Conservation (phyloP, 352 stramenopile genomes). For the Thraustotheca clavata region DNA sequence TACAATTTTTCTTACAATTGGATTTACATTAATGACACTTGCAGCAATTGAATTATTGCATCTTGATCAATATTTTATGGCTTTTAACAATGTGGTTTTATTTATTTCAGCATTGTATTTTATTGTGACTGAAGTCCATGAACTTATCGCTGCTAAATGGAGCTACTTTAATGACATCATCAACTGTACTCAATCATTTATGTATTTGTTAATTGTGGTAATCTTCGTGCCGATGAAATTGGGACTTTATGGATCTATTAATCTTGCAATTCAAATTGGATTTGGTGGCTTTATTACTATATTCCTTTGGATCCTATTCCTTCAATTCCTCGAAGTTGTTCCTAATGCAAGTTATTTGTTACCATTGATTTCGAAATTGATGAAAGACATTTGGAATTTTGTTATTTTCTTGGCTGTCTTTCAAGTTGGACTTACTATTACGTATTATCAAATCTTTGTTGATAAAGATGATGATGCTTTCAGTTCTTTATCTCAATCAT, state of each 20-base stretch:
- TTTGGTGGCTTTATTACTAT: constrained; percentile 17
- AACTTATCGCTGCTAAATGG: background rate
- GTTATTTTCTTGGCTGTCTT: constrained; percentile 18
- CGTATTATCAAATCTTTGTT: constrained; percentile 14
- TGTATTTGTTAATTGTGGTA: constrained; percentile 1
- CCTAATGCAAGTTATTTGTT: constrained; percentile 13
- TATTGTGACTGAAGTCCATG: constrained; percentile 6
- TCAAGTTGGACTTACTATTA: constrained; percentile 10
- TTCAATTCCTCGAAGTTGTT: constrained; percentile 19
- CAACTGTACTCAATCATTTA: background rate
- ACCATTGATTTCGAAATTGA: constrained; percentile 14
- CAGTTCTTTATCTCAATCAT: constrained; percentile 7
- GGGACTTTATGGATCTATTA: background rate
- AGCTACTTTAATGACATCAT: constrained; percentile 1
- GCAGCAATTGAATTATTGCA: background rate
- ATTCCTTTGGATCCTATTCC: constrained; percentile 12
- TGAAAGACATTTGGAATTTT: constrained; percentile 18
- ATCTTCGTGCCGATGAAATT: constrained; percentile 14
- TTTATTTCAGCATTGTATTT: constrained; percentile 2
- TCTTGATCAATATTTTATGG: background rate
- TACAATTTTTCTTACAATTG: background rate
- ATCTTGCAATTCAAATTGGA: background rate
- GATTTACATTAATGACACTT: background rate
- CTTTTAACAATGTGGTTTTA: constrained; percentile 1
- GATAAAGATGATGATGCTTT: constrained; percentile 12